Evolutionary conservation across 2,329 filamentous ascomycete species (phyloP).

Genomic region (Cryphonectria nitschkei): DNA sequence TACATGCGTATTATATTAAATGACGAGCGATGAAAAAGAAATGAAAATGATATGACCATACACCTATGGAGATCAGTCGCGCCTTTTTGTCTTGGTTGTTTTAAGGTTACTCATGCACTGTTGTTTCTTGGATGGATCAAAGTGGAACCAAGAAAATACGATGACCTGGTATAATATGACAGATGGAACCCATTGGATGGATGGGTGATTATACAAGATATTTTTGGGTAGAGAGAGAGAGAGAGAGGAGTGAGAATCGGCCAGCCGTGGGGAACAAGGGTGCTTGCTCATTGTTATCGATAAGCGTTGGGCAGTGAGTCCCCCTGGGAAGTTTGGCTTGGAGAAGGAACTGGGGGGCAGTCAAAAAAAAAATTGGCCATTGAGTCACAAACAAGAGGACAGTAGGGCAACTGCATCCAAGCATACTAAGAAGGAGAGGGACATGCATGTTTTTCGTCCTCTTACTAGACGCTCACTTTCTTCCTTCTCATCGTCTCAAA

Average conservation of each 20-base stretch:
- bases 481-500: background rate
- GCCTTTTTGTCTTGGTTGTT: background rate
- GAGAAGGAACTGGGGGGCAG: background rate
- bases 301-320: background rate
- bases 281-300: conserved; percentile 13
- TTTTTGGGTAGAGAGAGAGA: background rate
- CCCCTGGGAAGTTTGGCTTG: background rate
- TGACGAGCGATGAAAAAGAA: conserved; percentile 1
- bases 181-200: background rate
- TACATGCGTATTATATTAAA: conserved; percentile 17
- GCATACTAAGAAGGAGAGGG: conserved; percentile 17
- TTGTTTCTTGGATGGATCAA: background rate
- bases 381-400: conserved; percentile 23
- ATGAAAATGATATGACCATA: background rate
- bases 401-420: background rate
- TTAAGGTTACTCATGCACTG: background rate
- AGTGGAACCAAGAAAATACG: background rate
- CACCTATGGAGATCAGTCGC: background rate
- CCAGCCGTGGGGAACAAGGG: too few relatives aligned
- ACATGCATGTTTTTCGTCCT: conserved; percentile 25
- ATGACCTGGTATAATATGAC: background rate
- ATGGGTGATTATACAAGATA: too few relatives aligned
- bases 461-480: conserved; percentile 14
- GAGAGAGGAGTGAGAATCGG: background rate
- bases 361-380: conserved; percentile 12